Percentiles rank a stretch among this genome's conserved stretches.
Conservation (phyloP, 2,329 filamentous ascomycete species). For the Clarireedia paspali region DNA sequence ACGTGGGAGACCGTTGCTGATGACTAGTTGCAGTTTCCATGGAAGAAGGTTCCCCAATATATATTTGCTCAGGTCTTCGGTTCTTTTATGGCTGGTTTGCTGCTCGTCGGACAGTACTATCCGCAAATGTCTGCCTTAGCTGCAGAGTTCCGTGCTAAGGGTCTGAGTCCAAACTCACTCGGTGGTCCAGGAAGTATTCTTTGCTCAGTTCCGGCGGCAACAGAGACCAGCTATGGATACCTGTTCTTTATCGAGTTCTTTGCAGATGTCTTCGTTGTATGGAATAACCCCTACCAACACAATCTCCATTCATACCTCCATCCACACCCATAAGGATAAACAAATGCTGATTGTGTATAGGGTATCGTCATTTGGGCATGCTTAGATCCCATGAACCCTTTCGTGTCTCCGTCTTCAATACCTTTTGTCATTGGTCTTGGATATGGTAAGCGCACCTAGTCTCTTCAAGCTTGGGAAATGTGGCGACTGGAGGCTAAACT, state of each 20-base stretch:
- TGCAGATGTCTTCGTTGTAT: constrained; percentile 44
- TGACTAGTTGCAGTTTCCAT: constrained; percentile 37
- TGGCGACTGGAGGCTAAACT: constrained; percentile 24
- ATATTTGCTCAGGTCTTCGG: constrained; percentile 50
- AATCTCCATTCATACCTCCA: too few species aligned
- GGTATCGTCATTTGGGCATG: constrained; percentile 47
- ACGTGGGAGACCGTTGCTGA: neutral
- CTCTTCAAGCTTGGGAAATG: neutral
- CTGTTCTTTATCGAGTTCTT: constrained; percentile 53
- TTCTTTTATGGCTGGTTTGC: constrained; percentile 45
- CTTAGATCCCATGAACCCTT: constrained; percentile 51
- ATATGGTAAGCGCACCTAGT: constrained; percentile 30
- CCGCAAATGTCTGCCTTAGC: constrained; percentile 39
- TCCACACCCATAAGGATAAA: too few species aligned
- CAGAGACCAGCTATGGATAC: constrained; percentile 46
- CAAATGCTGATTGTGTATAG: constrained; percentile 17
- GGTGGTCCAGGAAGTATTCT: constrained; percentile 47
- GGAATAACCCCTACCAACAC: neutral
- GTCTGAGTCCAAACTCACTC: constrained; percentile 35
- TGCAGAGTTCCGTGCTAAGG: constrained; percentile 23
- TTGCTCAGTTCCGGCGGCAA: constrained; percentile 43
- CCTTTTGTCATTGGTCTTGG: constrained; percentile 49
- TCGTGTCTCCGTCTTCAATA: constrained; percentile 38
- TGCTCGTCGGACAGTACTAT: constrained; percentile 50
- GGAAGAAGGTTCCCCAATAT: constrained; percentile 49